Evolutionary conservation across 345 rosid species (phyloP).

Genomic region (Mallotus nudiflorus): DNA sequence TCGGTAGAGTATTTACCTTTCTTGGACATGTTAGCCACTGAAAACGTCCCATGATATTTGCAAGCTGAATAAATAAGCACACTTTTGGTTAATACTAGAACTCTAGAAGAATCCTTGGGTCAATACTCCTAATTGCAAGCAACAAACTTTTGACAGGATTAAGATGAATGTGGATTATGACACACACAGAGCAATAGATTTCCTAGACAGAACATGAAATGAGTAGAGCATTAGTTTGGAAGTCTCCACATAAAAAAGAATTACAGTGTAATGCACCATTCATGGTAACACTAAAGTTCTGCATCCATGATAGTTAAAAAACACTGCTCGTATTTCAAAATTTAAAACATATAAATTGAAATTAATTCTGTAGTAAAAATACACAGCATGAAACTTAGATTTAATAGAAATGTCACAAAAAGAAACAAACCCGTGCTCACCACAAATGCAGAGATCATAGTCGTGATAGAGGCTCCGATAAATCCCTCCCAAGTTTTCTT

Average conservation of each 20-base stretch:
- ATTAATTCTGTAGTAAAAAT: neutral
- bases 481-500: slow-evolving; percentile 99
- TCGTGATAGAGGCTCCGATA: slow-evolving; percentile 88
- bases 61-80: slow-evolving; percentile 62
- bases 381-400: neutral
- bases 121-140: neutral
- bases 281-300: neutral
- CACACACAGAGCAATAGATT: neutral
- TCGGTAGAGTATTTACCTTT: slow-evolving; percentile 52
- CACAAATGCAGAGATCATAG: slow-evolving; percentile 86
- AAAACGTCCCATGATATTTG: slow-evolving; percentile 82
- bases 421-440: slow-evolving; percentile 40
- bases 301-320: neutral
- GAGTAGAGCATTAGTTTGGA: neutral
- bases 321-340: neutral
- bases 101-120: neutral
- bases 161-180: neutral
- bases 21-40: slow-evolving; percentile 97
- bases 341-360: neutral
- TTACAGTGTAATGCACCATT: neutral
- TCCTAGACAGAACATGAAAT: neutral
- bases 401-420: slow-evolving; percentile 1
- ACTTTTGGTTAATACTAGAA: neutral
- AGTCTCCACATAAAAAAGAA: neutral
- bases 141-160: neutral